Percentiles rank a stretch among this genome's conserved stretches.
phyloP scores from a whole-genome alignment of 2,329 filamentous ascomycete genomes.

The Colletotrichum nymphaeae region DNA sequence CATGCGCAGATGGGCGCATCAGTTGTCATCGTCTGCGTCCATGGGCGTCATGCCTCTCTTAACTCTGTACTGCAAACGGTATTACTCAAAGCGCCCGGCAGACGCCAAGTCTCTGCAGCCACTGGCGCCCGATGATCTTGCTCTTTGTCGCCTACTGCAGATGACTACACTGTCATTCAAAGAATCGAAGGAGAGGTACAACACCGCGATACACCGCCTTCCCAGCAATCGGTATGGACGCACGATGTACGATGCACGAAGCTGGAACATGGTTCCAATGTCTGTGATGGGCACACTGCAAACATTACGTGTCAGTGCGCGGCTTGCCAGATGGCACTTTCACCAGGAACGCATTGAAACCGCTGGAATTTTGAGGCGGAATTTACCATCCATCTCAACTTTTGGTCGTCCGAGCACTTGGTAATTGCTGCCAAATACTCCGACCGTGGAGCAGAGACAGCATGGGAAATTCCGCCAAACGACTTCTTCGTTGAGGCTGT shows the following conservation, averaged over 20 bases:
- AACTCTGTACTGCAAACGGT: conserved; percentile 19
- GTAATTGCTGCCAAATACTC: neutral
- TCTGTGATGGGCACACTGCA: neutral
- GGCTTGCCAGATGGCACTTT: neutral
- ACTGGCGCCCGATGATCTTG: neutral
- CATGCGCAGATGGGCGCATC: neutral
- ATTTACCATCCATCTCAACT: neutral
- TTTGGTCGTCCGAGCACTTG: neutral
- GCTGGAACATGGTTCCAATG: neutral
- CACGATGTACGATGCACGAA: neutral
- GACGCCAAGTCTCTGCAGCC: conserved; percentile 3
- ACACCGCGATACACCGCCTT: neutral
- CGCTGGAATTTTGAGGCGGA: neutral
- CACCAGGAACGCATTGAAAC: neutral
- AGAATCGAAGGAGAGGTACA: neutral
- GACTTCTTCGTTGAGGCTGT: conserved; percentile 2
- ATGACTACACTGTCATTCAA: neutral
- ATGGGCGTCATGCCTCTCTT: neutral
- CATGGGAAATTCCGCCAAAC: neutral
- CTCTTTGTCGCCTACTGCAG: neutral
- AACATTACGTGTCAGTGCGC: conserved; percentile 14
- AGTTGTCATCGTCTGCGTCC: neutral
- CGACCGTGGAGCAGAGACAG: no score
- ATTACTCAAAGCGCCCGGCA: neutral
- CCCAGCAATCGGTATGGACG: neutral